Conservation (phyloP, 139 green algal species). For the Picochlorum sp. region DNA sequence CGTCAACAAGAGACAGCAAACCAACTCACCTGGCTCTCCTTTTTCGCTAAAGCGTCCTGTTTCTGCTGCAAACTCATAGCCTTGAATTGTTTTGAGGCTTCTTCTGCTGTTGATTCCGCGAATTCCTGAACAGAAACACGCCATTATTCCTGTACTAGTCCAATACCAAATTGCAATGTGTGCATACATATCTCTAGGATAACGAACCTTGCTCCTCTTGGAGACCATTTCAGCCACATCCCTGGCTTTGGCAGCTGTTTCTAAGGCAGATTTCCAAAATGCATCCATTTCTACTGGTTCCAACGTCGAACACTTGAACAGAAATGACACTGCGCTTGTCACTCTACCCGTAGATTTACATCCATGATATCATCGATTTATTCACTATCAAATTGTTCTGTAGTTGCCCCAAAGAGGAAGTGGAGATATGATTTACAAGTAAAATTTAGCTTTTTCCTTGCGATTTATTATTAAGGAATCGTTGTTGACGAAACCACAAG, state of each 20-base stretch:
- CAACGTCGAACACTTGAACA: not conserved
- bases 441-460: no score
- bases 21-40: not conserved
- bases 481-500: no score
- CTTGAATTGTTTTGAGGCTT: slow-evolving; percentile 25
- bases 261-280: slow-evolving; percentile 11
- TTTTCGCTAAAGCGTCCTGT: not conserved
- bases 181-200: not conserved
- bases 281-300: not conserved
- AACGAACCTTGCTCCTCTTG: slow-evolving; percentile 22
- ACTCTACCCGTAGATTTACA: not conserved
- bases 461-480: no score
- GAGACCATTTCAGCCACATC: slow-evolving; percentile 15
- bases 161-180: not conserved
- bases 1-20: not conserved
- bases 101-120: slow-evolving; percentile 22
- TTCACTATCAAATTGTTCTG: no score
- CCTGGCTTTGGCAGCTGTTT: slow-evolving; percentile 17
- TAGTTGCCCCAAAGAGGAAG: no score
- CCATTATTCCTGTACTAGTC: not conserved
- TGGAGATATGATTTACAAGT: no score
- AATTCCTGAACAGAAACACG: slow-evolving; percentile 14
- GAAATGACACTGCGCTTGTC: not conserved
- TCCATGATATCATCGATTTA: not conserved
- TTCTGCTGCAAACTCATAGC: slow-evolving; percentile 20